Base-by-base conservation (phyloP, 78 protist genomes). In the Thecamonas trahens region DNA sequence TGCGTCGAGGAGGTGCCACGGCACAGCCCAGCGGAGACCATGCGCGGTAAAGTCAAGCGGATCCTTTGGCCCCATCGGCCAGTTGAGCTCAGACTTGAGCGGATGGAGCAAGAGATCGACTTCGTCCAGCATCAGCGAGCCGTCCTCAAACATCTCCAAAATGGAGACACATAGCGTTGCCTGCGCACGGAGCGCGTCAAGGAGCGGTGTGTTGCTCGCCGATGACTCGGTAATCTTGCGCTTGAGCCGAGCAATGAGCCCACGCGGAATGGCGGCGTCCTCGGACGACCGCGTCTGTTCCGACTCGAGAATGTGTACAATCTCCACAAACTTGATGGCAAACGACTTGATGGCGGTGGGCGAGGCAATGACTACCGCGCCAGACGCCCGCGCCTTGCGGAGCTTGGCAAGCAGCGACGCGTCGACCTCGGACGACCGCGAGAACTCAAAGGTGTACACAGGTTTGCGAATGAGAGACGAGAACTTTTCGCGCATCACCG, bases 91-190 rank as follows among this genome's bases (percentile, higher is more conserved):
- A 1, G 69, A 37, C 54, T 70, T 68, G 17, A 85, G 73, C 28
- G 90, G 90, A 64, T 85, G 90, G 44, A 85, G 77, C 53, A 85
- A 22, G 34, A 85, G 53, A 59, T 85, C 90, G 22, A 85, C 90
- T 37, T 80, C 85, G 61, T 79, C 85, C 39, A 66, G 1, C 26
- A 83, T 28, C 38, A 83, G 55, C 24, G 55, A 38, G 39, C 75
- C 50, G 31, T 24, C 31, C 40, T n/a, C 26, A 61, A 70, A 64
- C 34, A 74, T 11, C 24, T 35, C 14, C n/a, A 64, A 60, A 32
- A 61, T 7, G 40, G 24, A n/a, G n/a, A n/a, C n/a, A n/a, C n/a
- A n/a, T n/a, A n/a, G n/a, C n/a, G n/a, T n/a, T n/a, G n/a, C n/a
- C n/a, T n/a, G n/a, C n/a, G n/a, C n/a, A n/a, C n/a, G n/a, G n/a